Conservation (phyloP, 768 basidiomycete species). For the Agaricus subrufescens region DNA sequence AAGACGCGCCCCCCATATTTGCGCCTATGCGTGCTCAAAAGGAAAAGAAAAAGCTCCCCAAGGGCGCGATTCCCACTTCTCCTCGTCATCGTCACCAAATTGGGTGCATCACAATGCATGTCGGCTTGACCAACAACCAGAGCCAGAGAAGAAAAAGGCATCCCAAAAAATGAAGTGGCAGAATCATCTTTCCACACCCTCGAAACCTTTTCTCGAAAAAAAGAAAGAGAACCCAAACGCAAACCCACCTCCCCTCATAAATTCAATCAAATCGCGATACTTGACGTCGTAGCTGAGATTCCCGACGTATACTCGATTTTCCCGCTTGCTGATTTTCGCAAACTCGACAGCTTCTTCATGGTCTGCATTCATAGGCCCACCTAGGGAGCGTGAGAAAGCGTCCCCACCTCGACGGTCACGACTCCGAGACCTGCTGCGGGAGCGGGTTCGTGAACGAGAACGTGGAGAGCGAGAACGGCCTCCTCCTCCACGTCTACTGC, state of each 20-base stretch:
- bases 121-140: slow-evolving; percentile 12
- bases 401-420: slow-evolving; percentile 59
- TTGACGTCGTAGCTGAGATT: slow-evolving; percentile 99
- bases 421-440: slow-evolving; percentile 63
- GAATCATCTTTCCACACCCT: slow-evolving; percentile 16
- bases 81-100: background rate
- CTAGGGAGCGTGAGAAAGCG: slow-evolving; percentile 73
- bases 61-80: background rate
- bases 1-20: slow-evolving; percentile 13
- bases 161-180: slow-evolving; percentile 1
- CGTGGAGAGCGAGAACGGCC: slow-evolving; percentile 35
- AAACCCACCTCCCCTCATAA: slow-evolving; percentile 99
- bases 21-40: slow-evolving; percentile 1
- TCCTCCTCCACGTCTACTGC: slow-evolving; percentile 42
- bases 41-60: background rate
- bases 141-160: slow-evolving; percentile 6
- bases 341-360: slow-evolving; percentile 95
- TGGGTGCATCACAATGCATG: background rate
- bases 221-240: slow-evolving; percentile 47
- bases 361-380: slow-evolving; percentile 85
- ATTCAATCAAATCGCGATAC: slow-evolving; percentile 98
- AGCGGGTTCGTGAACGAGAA: slow-evolving; percentile 20
- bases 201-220: slow-evolving; percentile 18
- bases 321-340: slow-evolving; percentile 93
- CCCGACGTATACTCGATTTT: slow-evolving; percentile 98